Evolutionary conservation across 306 rosid species (phyloP).

Genomic region (Dalbergia oliveri): DNA sequence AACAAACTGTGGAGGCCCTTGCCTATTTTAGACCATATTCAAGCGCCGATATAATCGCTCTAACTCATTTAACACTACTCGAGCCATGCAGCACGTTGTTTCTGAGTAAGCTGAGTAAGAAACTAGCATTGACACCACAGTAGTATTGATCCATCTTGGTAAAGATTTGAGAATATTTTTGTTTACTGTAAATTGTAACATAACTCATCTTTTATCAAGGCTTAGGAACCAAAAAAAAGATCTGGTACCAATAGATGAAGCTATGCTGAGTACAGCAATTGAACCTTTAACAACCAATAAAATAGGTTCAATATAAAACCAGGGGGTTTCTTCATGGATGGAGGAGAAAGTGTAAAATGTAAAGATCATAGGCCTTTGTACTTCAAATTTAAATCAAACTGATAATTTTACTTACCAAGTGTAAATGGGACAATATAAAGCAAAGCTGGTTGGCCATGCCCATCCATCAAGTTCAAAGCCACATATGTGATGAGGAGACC

Average conservation of each 20-base stretch:
- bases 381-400: background rate
- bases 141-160: background rate
- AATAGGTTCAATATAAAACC: background rate
- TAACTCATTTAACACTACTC: background rate
- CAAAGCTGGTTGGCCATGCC: conserved; percentile 98
- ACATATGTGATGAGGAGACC: conserved; percentile 94
- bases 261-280: background rate
- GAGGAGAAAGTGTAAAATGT: background rate
- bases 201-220: background rate
- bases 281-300: conserved; percentile 1
- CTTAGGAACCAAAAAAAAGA: background rate
- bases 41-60: background rate
- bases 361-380: background rate
- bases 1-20: background rate
- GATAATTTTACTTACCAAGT: conserved; percentile 68
- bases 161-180: background rate
- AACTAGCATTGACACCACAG: background rate
- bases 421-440: conserved; percentile 97
- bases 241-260: background rate
- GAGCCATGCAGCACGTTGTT: background rate
- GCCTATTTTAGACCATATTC: background rate
- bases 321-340: background rate
- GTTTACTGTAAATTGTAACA: background rate
- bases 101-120: background rate
- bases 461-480: conserved; percentile 99